Evolutionary conservation across 2,329 filamentous ascomycete genomes (phyloP).

Genomic region (Pseudocercospora musae): DNA sequence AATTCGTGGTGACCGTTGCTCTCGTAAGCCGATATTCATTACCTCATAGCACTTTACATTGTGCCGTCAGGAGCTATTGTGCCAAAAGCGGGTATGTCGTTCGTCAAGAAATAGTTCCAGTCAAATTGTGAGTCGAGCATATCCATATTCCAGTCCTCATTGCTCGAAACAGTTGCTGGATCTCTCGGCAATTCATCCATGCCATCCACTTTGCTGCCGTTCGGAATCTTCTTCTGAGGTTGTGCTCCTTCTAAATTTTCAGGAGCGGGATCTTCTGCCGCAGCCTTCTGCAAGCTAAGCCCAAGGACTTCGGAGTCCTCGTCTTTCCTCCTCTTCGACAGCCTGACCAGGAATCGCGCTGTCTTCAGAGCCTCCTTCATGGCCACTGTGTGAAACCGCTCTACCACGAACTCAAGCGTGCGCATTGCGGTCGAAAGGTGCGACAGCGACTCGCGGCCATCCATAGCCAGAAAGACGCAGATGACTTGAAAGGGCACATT

Average conservation of each 20-base stretch:
- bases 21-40: background rate
- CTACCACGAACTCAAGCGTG: slow-evolving; percentile 33
- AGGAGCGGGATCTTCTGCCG: slow-evolving; percentile 22
- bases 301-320: slow-evolving; percentile 25
- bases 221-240: background rate
- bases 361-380: slow-evolving; percentile 55
- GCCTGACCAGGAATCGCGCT: slow-evolving; percentile 51
- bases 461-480: slow-evolving; percentile 55
- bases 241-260: slow-evolving; percentile 11
- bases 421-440: slow-evolving; percentile 52
- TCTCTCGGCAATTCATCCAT: slow-evolving; percentile 13
- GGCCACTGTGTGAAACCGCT: slow-evolving; percentile 31
- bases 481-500: slow-evolving; percentile 60
- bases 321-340: slow-evolving; percentile 44
- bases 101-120: slow-evolving; percentile 33
- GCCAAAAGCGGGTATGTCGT: slow-evolving; percentile 33
- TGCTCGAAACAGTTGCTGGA: slow-evolving; percentile 24
- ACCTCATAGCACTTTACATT: slow-evolving; percentile 21
- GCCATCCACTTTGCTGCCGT: slow-evolving; percentile 6
- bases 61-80: slow-evolving; percentile 34
- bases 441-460: slow-evolving; percentile 49
- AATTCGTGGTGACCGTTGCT: background rate
- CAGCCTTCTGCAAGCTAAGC: slow-evolving; percentile 21
- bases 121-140: slow-evolving; percentile 33
- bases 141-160: slow-evolving; percentile 35